Conservation (phyloP, 2,329 filamentous ascomycete genomes). For the Aspergillaceae sp. region DNA sequence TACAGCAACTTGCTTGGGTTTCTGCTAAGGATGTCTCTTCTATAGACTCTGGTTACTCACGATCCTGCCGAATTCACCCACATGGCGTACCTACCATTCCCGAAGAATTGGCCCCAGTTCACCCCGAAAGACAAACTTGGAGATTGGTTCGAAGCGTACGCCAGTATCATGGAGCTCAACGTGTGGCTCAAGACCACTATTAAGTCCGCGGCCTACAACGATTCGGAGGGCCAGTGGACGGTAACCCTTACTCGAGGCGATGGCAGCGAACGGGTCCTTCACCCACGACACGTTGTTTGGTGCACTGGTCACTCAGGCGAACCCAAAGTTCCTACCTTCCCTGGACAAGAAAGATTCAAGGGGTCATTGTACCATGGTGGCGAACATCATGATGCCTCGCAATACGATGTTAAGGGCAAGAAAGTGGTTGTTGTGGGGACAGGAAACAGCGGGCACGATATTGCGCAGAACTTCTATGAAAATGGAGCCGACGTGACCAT, state of each 20-base stretch:
- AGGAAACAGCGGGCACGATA: conserved; percentile 44
- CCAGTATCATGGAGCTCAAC: conserved; percentile 42
- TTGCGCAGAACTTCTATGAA: conserved; percentile 44
- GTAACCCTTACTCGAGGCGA: conserved; percentile 23
- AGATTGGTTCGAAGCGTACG: conserved; percentile 43
- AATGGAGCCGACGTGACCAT: conserved; percentile 45
- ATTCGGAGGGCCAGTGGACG: conserved; percentile 30
- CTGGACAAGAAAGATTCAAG: conserved; percentile 33
- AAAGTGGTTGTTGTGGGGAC: conserved; percentile 43
- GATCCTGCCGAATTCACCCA: conserved; percentile 34
- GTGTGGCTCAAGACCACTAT: conserved; percentile 37
- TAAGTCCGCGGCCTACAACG: conserved; percentile 33
- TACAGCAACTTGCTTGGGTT: background rate
- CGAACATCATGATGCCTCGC: conserved; percentile 34
- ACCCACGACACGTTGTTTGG: conserved; percentile 41
- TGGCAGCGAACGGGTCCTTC: conserved; percentile 22
- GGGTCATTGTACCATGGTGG: conserved; percentile 39
- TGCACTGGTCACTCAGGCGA: conserved; percentile 40
- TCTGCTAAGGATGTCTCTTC: background rate
- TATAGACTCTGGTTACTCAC: conserved; percentile 31
- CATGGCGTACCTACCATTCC: conserved; percentile 33
- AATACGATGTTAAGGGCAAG: conserved; percentile 32
- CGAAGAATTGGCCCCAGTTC: conserved; percentile 36
- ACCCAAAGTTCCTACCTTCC: conserved; percentile 34
- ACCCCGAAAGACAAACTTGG: conserved; percentile 41